Evolutionary conservation across 768 basidiomycete species (phyloP).

Genomic region (Xanthoconium purpureum): DNA sequence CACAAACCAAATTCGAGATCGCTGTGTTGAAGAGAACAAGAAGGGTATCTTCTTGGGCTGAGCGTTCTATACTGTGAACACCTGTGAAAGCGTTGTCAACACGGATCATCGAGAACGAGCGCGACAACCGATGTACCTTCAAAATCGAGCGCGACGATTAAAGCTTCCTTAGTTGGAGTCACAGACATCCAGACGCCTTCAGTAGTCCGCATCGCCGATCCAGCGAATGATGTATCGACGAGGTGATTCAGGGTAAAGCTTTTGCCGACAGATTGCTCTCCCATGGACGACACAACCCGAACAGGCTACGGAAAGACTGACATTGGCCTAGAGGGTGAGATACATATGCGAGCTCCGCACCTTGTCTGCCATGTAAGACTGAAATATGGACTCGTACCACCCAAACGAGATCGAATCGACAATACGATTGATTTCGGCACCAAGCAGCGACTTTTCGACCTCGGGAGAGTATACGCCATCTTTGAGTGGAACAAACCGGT

Average conservation of each 20-base stretch:
- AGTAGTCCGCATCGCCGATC: conserved; percentile 61
- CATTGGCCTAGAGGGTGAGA: not conserved
- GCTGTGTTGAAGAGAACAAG: conserved; percentile 65
- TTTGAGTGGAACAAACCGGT: conserved; percentile 59
- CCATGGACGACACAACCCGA: conserved; percentile 66
- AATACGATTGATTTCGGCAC: conserved; percentile 55
- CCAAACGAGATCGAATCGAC: conserved; percentile 57
- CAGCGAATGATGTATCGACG: conserved; percentile 61
- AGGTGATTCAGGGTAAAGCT: conserved; percentile 57
- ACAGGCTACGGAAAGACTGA: conserved; percentile 42
- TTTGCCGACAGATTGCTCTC: conserved; percentile 65
- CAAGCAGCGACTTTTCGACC: conserved; percentile 52
- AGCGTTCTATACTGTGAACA: conserved; percentile 62
- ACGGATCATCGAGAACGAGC: not conserved
- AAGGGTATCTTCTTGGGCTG: conserved; percentile 60
- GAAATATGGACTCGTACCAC: conserved; percentile 65
- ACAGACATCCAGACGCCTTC: conserved; percentile 68
- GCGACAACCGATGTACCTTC: conserved; percentile 40
- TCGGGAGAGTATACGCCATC: conserved; percentile 50
- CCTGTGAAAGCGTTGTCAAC: conserved; percentile 33
- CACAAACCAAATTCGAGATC: conserved; percentile 55
- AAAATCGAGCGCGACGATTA: conserved; percentile 62
- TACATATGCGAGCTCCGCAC: conserved; percentile 22
- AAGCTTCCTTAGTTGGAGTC: conserved; percentile 51
- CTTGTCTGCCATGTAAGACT: conserved; percentile 59